Conservation (phyloP, 768 basidiomycete species). For the Crassisporium funariophilum region DNA sequence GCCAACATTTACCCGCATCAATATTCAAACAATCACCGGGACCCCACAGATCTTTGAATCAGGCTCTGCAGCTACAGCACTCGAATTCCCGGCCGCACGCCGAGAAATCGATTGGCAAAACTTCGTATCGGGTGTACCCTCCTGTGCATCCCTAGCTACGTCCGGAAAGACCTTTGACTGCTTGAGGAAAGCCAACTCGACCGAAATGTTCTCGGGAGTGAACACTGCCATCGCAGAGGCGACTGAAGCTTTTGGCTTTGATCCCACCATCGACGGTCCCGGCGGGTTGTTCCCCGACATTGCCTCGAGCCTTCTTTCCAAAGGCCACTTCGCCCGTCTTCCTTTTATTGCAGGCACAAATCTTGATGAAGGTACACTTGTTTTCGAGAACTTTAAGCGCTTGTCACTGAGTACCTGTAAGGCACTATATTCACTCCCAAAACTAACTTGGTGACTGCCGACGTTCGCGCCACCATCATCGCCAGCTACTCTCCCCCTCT, state of each 20-base stretch:
- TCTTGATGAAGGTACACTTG: constrained; percentile 47
- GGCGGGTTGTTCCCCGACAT: constrained; percentile 41
- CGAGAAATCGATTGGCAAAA: constrained; percentile 38
- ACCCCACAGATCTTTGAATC: constrained; percentile 44
- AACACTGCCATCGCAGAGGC: constrained; percentile 14
- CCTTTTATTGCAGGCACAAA: constrained; percentile 49
- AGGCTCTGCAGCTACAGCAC: constrained; percentile 38
- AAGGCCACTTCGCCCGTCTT: constrained; percentile 31
- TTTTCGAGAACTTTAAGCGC: background rate
- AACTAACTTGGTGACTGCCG: constrained; percentile 22
- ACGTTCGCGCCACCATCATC: constrained; percentile 29
- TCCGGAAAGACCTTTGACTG: constrained; percentile 39
- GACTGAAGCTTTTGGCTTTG: constrained; percentile 28
- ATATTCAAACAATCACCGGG: background rate
- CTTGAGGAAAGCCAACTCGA: constrained; percentile 22
- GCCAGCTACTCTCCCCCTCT: constrained; percentile 30
- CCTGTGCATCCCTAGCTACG: constrained; percentile 28
- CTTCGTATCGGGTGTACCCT: constrained; percentile 38
- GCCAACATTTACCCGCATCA: background rate
- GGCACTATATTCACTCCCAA: constrained; percentile 38
- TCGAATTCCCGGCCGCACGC: constrained; percentile 31
- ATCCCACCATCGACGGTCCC: constrained; percentile 44
- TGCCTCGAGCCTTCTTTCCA: constrained; percentile 34
- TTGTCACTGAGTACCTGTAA: constrained; percentile 13
- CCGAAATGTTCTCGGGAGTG: constrained; percentile 26